Base-by-base conservation (phyloP, 768 basidiomycete genomes). In the Boletus vinaceobasis region DNA sequence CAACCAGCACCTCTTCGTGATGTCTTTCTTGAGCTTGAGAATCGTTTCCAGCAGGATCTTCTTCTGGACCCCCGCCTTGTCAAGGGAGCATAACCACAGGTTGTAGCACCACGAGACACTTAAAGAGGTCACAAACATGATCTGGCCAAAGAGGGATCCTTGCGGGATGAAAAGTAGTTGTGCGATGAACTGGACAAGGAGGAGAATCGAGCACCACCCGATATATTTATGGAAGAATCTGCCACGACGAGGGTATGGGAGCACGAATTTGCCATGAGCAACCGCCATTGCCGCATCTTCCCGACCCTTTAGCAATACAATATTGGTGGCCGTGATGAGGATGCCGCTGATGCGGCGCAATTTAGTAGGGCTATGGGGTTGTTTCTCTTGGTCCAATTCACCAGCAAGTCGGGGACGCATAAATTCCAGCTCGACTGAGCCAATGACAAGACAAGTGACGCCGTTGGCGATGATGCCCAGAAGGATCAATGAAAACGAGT, bases 81-180 rank as follows among this genome's bases (percentile, higher is more conserved):
- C 73, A 69, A 77, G 54, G 7, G 61, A 59, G 19, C 68, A 68
- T 13, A 71, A 40, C 54, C 57, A 71, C 0, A 65, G 55, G 37
- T 70, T 71, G 45, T 71, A 70, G 11, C 51, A 53, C 71, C 71
- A 71, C 14, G 71, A 71, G 33, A 62, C 62, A 21, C 50, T 63
- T 13, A 71, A 57, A 1, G 57, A 57, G 14, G 40, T 15, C 33
- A 58, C 55, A n/a, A 57, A 57, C 57, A 58, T 58, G 38, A 57
- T 46, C 26, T 58, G 57, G 9, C 57, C 55, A 3, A 58, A 58
- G 35, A 58, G 57, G 17, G 49, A 27, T 13, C 33, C 55, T 47
- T 58, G 57, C 2, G 57, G 57, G 29, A 58, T 51, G 44, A 58
- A 27, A 26, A 71, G 57, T 1, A 71, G 52, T 27, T 71, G 70